These are phyloP conservation scores for Austroboletus novae-zelandiae DNA, from an alignment of 1,284 basidiomycete species.

Conservation along the genomic window DNA sequence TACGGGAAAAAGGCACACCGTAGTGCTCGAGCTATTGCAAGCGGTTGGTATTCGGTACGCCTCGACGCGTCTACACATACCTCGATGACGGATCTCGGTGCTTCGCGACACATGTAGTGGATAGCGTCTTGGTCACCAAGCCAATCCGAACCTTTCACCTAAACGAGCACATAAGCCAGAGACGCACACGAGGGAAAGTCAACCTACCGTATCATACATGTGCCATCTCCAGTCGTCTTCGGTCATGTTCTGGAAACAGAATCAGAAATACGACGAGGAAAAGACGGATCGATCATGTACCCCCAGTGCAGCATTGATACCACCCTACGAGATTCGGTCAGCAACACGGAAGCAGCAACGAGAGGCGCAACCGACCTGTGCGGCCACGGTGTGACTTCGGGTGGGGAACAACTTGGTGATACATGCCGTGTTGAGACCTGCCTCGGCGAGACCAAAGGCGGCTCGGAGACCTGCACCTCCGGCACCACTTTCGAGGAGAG, in stretches of 20 bases:
- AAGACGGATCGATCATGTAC: conserved; percentile 45
- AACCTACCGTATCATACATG: conserved; percentile 94
- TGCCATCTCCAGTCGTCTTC: conserved; percentile 99
- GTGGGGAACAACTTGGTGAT: conserved; percentile 99
- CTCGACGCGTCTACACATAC: conserved; percentile 38
- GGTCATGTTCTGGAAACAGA: conserved; percentile 85
- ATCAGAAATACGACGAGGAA: conserved; percentile 8
- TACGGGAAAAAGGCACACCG: conserved; percentile 98
- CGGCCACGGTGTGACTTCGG: conserved; percentile 97
- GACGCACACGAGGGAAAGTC: not conserved
- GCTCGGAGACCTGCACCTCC: conserved; percentile 98
- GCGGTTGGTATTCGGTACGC: not conserved
- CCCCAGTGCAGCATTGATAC: conserved; percentile 98
- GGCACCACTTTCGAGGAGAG: conserved; percentile 67
- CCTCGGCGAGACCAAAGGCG: conserved; percentile 98
- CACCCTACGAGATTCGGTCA: conserved; percentile 61
- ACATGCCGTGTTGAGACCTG: conserved; percentile 97
- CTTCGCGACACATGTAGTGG: conserved; percentile 98
- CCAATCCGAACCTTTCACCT: conserved; percentile 99
- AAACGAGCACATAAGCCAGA: conserved; percentile 15
- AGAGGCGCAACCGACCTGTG: conserved; percentile 61
- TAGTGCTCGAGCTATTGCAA: conserved; percentile 88
- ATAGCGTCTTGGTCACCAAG: conserved; percentile 99
- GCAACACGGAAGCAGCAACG: conserved; percentile 1
- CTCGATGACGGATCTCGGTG: conserved; percentile 91